Evolutionary conservation across 345 rosid species (phyloP).

Genomic region (Toxicodendron radicans): DNA sequence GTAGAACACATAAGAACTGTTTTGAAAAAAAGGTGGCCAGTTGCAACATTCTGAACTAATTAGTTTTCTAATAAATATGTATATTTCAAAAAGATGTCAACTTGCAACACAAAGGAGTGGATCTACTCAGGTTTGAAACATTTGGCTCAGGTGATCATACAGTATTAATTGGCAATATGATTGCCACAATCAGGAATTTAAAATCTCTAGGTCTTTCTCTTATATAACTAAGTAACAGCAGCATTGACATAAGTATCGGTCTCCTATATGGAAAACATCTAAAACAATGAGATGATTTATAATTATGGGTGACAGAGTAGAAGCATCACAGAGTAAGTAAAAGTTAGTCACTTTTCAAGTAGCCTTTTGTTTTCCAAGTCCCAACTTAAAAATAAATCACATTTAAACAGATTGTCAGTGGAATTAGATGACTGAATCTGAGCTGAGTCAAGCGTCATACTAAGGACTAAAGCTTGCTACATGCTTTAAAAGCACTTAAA

Average conservation of each 20-base stretch:
- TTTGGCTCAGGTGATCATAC: constrained; percentile 3
- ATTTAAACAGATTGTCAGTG: not conserved
- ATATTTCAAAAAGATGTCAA: not conserved
- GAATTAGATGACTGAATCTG: not conserved
- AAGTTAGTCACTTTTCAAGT: not conserved
- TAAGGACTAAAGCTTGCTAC: not conserved
- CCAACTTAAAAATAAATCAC: not conserved
- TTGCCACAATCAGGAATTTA: not conserved
- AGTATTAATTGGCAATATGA: not conserved
- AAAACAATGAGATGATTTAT: not conserved
- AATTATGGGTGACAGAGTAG: not conserved
- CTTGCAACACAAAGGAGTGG: not conserved
- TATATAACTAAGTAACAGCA: not conserved
- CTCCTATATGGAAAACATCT: not conserved
- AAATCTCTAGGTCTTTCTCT: not conserved
- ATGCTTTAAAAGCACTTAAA: not conserved
- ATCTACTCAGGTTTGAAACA: not conserved
- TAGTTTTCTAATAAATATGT: not conserved
- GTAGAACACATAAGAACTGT: not conserved
- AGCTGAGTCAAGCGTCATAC: not conserved
- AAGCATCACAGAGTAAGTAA: not conserved
- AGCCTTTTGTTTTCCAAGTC: not conserved
- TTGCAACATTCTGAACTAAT: not conserved
- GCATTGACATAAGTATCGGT: not conserved
- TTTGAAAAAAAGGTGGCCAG: not conserved